phyloP scores from a whole-genome alignment of 2,329 filamentous ascomycete species.

The Chalaropsis ovoidea region DNA sequence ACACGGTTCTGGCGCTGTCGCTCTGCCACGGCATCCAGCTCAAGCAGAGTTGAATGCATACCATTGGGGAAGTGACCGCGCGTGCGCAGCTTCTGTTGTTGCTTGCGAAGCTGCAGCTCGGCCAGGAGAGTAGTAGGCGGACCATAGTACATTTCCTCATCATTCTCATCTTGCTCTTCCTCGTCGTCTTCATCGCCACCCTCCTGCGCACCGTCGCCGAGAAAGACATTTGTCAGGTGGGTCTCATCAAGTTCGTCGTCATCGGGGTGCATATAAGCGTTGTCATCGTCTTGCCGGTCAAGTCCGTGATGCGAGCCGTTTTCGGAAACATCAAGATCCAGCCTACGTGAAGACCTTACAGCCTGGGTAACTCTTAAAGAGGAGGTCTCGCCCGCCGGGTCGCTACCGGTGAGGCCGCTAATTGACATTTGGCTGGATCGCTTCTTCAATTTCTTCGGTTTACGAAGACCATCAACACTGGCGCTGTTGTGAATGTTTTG shows the following conservation, averaged over 20 bases:
- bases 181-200: constrained; percentile 31
- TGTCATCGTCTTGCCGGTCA: constrained; percentile 17
- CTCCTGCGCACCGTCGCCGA: constrained; percentile 29
- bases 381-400: background rate
- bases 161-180: constrained; percentile 37
- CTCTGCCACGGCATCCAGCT: constrained; percentile 84
- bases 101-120: constrained; percentile 82
- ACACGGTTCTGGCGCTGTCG: constrained; percentile 66
- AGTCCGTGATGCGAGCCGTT: constrained; percentile 21
- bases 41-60: constrained; percentile 81
- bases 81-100: constrained; percentile 72
- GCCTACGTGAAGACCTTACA: constrained; percentile 18
- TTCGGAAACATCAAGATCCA: constrained; percentile 22
- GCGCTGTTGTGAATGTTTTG: constrained; percentile 14
- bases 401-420: constrained; percentile 6
- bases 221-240: constrained; percentile 18
- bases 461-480: constrained; percentile 20
- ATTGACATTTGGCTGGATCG: constrained; percentile 22
- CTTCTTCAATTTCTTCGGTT: constrained; percentile 23
- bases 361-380: background rate
- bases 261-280: background rate
- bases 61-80: constrained; percentile 59
- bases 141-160: constrained; percentile 49
- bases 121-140: constrained; percentile 83
- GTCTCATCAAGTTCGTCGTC: constrained; percentile 17